These are phyloP conservation scores for Iris macrosiphon DNA, from an alignment of 106 monocot genomes.

Conservation along the genomic window DNA sequence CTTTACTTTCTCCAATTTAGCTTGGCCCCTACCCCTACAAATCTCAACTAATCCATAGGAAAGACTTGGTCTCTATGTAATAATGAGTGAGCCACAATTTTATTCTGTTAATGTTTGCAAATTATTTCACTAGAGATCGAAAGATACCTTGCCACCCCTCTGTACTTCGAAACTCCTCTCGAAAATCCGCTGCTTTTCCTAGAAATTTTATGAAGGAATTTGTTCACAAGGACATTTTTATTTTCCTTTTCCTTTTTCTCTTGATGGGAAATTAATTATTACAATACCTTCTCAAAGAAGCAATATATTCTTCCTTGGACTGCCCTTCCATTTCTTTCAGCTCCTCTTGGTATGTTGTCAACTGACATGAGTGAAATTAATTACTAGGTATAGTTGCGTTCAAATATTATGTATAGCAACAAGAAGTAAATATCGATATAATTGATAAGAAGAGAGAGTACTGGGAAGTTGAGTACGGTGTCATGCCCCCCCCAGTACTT, in stretches of 20 bases:
- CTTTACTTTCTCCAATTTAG: too few species aligned
- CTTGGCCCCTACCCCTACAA: too few species aligned
- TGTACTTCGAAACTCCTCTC: conserved; percentile 65
- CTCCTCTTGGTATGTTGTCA: conserved; percentile 30
- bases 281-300: conserved; percentile 69
- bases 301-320: conserved; percentile 62
- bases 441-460: too few species aligned
- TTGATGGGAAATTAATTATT: neutral
- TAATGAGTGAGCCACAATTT: too few species aligned
- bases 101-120: too few species aligned
- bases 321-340: conserved; percentile 43
- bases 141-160: conserved; percentile 78
- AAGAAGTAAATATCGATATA: too few species aligned
- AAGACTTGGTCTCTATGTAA: too few species aligned
- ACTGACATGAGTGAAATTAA: conserved; percentile 7
- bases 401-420: too few species aligned
- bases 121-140: too few species aligned
- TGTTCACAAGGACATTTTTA: neutral
- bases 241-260: neutral
- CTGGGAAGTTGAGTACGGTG: conserved; percentile 76
- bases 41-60: too few species aligned
- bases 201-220: neutral
- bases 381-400: neutral
- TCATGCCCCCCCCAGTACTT: conserved; percentile 94
- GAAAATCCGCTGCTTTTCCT: conserved; percentile 78